A percentile compares a stretch with the other conserved stretches of the same genome.
Evolutionary conservation across 2,329 filamentous ascomycete species (phyloP).

Genomic region (Aspergillus fumigatiaffinis): DNA sequence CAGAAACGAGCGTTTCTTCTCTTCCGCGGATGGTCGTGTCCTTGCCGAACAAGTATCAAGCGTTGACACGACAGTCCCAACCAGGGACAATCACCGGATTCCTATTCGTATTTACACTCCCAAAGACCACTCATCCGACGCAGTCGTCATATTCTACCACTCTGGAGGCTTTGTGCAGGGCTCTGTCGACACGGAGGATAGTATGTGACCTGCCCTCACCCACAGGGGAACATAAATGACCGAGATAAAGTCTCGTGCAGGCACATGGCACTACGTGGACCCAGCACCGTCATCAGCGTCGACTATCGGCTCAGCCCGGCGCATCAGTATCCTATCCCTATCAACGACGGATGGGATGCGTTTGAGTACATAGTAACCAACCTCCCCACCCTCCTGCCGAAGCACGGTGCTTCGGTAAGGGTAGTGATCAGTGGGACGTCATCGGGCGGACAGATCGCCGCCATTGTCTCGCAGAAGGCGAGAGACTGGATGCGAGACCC

Average conservation of each 20-base stretch:
- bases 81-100: neutral
- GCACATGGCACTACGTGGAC: slow-evolving; percentile 1
- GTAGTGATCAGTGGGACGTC: neutral
- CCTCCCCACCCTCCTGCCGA: neutral
- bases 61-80: neutral
- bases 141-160: neutral
- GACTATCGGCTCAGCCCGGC: neutral
- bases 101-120: neutral
- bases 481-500: neutral
- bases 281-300: neutral
- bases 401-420: neutral
- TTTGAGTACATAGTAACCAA: neutral
- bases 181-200: neutral
- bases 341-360: neutral
- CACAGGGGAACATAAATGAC: slow-evolving; percentile 62
- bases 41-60: neutral
- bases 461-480: neutral
- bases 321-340: neutral
- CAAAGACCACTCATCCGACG: neutral
- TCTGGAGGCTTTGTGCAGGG: neutral
- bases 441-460: neutral
- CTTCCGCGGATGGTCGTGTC: neutral
- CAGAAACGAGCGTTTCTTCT: neutral
- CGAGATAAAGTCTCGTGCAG: slow-evolving; percentile 46
- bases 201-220: slow-evolving; percentile 25